These are phyloP conservation scores for Yamadazyma friedrichii DNA, from an alignment of 1,139 yeast genomes.

Conservation along the genomic window DNA sequence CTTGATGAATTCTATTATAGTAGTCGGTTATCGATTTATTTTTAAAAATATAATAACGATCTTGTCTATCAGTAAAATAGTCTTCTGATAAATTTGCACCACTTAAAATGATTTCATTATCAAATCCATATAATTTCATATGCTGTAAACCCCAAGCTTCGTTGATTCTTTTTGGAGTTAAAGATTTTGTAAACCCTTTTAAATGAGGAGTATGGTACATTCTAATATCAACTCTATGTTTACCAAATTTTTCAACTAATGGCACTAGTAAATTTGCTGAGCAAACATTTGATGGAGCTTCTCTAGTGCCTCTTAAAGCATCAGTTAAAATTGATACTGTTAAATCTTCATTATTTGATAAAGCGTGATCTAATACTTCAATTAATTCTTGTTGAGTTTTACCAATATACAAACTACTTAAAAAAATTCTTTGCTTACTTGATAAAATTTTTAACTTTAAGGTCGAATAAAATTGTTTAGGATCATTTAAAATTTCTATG, in stretches of 20 bases:
- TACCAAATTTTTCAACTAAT: conserved; percentile 64
- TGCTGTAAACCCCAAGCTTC: conserved; percentile 96
- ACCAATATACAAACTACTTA: conserved; percentile 87
- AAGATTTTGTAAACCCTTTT: conserved; percentile 58
- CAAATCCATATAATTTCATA: conserved; percentile 95
- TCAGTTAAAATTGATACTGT: conserved; percentile 77
- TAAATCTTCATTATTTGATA: conserved; percentile 56
- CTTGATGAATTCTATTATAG: conserved; percentile 65
- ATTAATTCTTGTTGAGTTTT: conserved; percentile 74
- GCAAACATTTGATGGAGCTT: conserved; percentile 68
- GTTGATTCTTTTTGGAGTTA: conserved; percentile 81
- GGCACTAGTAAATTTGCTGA: conserved; percentile 75
- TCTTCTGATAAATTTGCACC: conserved; percentile 93
- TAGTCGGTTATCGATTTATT: conserved; percentile 62
- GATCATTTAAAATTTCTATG: conserved; percentile 63
- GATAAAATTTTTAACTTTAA: conserved; percentile 54
- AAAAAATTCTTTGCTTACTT: conserved; percentile 64
- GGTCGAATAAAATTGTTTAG: conserved; percentile 64
- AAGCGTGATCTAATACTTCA: conserved; percentile 56
- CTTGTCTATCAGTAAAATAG: conserved; percentile 95
- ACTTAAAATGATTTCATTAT: conserved; percentile 79
- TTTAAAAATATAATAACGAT: conserved; percentile 77
- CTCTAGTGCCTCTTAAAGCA: conserved; percentile 91
- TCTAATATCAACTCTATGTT: conserved; percentile 71
- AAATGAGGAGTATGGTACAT: conserved; percentile 90